phyloP scores from a whole-genome alignment of 2,329 filamentous ascomycete species.

The Pseudogymnoascus sp. region DNA sequence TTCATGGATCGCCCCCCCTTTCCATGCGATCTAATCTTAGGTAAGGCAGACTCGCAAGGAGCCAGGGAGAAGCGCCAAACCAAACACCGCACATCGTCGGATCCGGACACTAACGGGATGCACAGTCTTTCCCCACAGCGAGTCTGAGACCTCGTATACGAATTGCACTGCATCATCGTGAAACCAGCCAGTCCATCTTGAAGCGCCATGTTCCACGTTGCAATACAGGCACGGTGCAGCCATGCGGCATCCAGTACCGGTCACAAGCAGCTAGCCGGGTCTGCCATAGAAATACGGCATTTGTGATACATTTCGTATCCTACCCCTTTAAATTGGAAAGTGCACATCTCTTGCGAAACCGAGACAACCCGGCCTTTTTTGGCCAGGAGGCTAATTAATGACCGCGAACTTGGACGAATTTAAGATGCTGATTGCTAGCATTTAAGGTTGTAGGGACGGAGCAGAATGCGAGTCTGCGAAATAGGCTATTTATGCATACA shows the following conservation, averaged over 20 bases:
- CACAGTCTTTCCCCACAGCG: neutral
- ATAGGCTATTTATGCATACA: neutral
- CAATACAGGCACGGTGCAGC: neutral
- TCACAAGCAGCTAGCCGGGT: neutral
- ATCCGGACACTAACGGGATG: neutral
- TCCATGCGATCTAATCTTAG: neutral
- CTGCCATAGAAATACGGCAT: neutral
- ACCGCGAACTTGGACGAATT: neutral
- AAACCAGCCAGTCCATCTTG: neutral
- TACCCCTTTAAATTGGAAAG: neutral
- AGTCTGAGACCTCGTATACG: neutral
- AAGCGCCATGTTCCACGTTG: neutral
- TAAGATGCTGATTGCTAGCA: neutral
- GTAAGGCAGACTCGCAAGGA: constrained; percentile 8
- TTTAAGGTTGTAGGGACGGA: neutral
- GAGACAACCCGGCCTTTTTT: neutral
- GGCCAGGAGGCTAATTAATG: neutral
- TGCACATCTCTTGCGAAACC: neutral
- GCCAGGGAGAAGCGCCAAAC: neutral
- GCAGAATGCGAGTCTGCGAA: neutral
- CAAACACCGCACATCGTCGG: neutral
- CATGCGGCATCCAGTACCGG: neutral
- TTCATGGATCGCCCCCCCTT: constrained; percentile 1
- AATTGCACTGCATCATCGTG: neutral
- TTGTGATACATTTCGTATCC: neutral